Conservation (phyloP, 1,284 basidiomycete species). For the Sanguinoderma infundibulare region DNA sequence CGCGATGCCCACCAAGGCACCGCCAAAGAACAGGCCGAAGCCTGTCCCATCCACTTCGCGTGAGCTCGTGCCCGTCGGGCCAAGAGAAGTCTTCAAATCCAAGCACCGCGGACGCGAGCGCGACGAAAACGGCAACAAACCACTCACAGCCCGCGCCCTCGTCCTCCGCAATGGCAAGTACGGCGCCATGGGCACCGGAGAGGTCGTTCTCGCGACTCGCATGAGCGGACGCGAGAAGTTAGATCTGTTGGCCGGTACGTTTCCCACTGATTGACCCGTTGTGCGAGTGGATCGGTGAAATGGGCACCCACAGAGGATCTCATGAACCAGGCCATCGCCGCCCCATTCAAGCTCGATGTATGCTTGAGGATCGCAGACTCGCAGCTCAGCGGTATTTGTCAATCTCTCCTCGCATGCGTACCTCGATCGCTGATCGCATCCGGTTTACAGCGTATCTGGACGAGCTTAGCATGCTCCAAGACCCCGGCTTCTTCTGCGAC, state of each 20-base stretch:
- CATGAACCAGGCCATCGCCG: constrained; percentile 59
- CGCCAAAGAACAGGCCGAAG: constrained; percentile 20
- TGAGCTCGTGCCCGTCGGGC: constrained; percentile 59
- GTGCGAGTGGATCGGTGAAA: not conserved
- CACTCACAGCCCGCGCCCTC: constrained; percentile 71
- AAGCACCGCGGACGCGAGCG: constrained; percentile 37
- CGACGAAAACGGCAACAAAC: constrained; percentile 54
- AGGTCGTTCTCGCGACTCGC: constrained; percentile 57
- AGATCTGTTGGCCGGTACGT: constrained; percentile 72
- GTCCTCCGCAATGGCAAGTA: constrained; percentile 75
- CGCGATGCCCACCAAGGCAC: constrained; percentile 19
- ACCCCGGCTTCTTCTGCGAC: constrained; percentile 60
- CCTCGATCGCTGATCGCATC: not conserved
- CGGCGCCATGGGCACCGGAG: constrained; percentile 70
- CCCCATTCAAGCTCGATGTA: constrained; percentile 65
- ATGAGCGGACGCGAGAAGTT: constrained; percentile 78
- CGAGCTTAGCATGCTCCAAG: constrained; percentile 64
- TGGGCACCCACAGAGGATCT: constrained; percentile 60
- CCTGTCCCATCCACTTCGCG: constrained; percentile 30
- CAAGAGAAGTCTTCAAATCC: constrained; percentile 51
- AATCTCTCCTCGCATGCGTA: not conserved
- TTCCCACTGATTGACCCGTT: not conserved
- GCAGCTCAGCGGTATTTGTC: constrained; percentile 63
- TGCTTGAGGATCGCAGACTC: constrained; percentile 70
- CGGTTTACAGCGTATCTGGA: constrained; percentile 59